Evolutionary conservation across 1,284 basidiomycete genomes (phyloP), one percentile per base, ranked within the genome.

Genomic region (Neolentinus lepideus): DNA sequence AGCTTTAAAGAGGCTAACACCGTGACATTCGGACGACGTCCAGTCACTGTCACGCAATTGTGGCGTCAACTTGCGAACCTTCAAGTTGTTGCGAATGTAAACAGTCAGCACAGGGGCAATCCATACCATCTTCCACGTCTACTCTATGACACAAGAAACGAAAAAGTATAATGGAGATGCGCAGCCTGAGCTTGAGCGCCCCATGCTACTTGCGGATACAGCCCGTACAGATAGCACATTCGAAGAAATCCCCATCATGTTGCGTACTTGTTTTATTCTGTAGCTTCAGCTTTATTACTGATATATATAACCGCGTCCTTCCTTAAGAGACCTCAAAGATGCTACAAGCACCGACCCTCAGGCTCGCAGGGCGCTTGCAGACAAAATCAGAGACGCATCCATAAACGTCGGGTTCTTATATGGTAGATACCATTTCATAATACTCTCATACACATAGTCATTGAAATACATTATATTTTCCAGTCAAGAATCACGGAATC

Each of bases 321-420:
- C n/a, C n/a, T n/a, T n/a, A n/a, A 90, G 86, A 55, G 84, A 90
- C 66, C 66, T 90, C 27, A 66, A 73, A 45, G 66, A 80, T 58
- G 69, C 82, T 19, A 61, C 63, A 4, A 78, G 68, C 36, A 54
- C 70, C 2, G 76, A 82, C 58, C 61, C 69, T 1, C 61, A 74
- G 80, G 48, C 67, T 69, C 53, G 74, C 67, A 1, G 38, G 38
- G 38, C 38, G 16, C 68, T 92, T 1, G 87, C 83, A 0, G 68
- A 74, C 16, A 68, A 80, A 57, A 77, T 92, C 31, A 73, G 84
- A 38, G 74, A 85, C 59, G 88, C 89, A 0, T 90, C 85, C 63
- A 79, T 90, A 54, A 80, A 83, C 52, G 83, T 84, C 8, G 90
- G 90, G 0, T 92, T 92, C 69, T 90, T 92, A 70, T 92, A 92